Evolutionary conservation across 345 rosid species (phyloP), one percentile per base, ranked within the genome.

Genomic region (Ailanthus altissimus): DNA sequence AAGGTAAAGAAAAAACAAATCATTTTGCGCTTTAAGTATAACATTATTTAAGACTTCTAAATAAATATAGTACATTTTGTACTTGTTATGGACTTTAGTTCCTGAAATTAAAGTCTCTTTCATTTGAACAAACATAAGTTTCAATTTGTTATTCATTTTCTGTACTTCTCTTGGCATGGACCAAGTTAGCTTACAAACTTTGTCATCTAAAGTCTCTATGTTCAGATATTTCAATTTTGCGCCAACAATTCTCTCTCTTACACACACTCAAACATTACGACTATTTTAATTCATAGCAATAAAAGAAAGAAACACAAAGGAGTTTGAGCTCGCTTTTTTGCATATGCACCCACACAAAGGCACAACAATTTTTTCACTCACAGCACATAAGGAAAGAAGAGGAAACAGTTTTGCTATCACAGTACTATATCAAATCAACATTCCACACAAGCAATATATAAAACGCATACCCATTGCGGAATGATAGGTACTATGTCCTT

Each of bases 391-490:
- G 6, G 54, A 20, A 53, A 53, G 23, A 53, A 53, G 58, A 28
- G 18, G 1, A 25, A 26, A 25, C 65, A 51, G 23, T 50, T 50
- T 45, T 4, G 5, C 50, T 9, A 70, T 50, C 40, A 70, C 32
- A 49, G 28, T 70, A 45, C 28, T n/a, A 13, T 32, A 68, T 18
- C 32, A 54, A 70, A 23, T 43, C 40, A 32, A 26, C n/a, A 16
- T 7, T 26, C 46, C 56, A 16, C 49, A 68, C 21, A 26, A 66
- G 42, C 40, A 67, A 60, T 73, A 73, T 23, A 78, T 36, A 25
- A 70, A 79, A 65, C 74, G 26, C 85, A 73, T 86, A 95, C 99
- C 99, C 99, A 95, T 83, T 95, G 99, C 32, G 98, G 97, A 79
- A 95, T 87, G 63, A 88, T 76, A 0, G 82, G 88, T 74, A 85